Percentiles rank a stretch among this genome's conserved stretches.
phyloP scores from a whole-genome alignment of 768 basidiomycete species.

The Leucocoprinus sp. region DNA sequence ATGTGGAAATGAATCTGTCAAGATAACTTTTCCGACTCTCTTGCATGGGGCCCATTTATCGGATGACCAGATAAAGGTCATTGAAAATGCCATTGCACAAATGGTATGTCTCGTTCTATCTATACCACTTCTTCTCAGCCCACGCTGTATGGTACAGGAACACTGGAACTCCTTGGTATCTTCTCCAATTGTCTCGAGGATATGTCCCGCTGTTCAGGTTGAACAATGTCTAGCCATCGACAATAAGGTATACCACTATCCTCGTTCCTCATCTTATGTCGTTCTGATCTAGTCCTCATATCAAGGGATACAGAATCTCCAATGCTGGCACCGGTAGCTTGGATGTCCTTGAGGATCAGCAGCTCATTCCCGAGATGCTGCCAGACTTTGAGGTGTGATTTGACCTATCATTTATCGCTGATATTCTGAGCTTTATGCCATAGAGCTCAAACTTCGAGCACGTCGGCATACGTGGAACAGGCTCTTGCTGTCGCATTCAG shows the following conservation, averaged over 20 bases:
- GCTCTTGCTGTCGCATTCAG: neutral
- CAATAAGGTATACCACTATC: no score
- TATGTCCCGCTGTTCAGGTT: no score
- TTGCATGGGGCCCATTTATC: neutral
- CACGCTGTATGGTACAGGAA: neutral
- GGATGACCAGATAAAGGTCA: neutral
- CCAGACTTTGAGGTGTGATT: no score
- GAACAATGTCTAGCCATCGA: no score
- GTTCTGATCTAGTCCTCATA: neutral
- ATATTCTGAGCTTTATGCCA: neutral
- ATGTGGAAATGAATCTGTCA: neutral
- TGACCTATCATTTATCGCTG: no score
- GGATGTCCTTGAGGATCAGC: no score
- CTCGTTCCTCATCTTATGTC: neutral
- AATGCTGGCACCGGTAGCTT: no score
- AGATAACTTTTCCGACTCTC: neutral
- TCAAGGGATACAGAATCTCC: no score
- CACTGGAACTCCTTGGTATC: slow-evolving; percentile 1
- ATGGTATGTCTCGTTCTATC: neutral
- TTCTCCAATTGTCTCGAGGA: neutral
- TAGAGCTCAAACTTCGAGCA: neutral
- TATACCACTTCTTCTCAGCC: neutral
- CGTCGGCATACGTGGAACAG: neutral
- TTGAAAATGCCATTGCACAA: slow-evolving; percentile 1
- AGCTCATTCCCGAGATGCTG: no score